These are phyloP conservation scores for Phytophthora sp. DNA, from an alignment of 352 stramenopile species.

Conservation along the genomic window DNA sequence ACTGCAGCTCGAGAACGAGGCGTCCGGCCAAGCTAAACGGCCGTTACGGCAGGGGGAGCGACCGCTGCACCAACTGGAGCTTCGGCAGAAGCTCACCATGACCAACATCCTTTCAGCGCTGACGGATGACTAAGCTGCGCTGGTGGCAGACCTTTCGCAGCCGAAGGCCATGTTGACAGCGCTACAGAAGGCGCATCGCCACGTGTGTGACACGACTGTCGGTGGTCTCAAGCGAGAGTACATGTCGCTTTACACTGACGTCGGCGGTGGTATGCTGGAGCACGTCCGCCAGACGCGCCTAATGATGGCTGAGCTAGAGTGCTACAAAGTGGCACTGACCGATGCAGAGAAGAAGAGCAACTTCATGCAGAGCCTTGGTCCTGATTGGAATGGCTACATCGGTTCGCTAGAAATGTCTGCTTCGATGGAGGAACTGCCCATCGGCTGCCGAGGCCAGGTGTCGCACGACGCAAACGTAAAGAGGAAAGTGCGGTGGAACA, in stretches of 20 bases:
- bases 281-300: slow-evolving; percentile 12
- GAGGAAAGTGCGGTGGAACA: neutral
- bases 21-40: neutral
- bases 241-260: slow-evolving; percentile 2
- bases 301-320: slow-evolving; percentile 9
- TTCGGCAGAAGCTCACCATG: neutral
- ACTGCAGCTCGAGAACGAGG: no score
- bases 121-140: neutral
- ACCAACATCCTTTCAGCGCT: slow-evolving; percentile 1
- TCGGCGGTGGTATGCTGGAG: neutral
- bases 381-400: slow-evolving; percentile 25
- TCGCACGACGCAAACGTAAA: neutral
- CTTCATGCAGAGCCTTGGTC: slow-evolving; percentile 17
- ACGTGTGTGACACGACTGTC: neutral
- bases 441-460: slow-evolving; percentile 8
- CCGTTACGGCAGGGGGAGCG: neutral
- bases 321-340: slow-evolving; percentile 9
- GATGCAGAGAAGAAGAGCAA: slow-evolving; percentile 19
- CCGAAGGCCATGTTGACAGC: neutral
- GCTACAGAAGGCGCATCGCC: neutral
- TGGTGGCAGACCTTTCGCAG: neutral
- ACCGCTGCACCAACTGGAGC: neutral
- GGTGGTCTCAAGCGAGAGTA: neutral
- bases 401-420: slow-evolving; percentile 1
- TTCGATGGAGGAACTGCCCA: slow-evolving; percentile 5